phyloP scores from a whole-genome alignment of 202 grass and related monocot genomes.

The Cymbopogon flexuosus region DNA sequence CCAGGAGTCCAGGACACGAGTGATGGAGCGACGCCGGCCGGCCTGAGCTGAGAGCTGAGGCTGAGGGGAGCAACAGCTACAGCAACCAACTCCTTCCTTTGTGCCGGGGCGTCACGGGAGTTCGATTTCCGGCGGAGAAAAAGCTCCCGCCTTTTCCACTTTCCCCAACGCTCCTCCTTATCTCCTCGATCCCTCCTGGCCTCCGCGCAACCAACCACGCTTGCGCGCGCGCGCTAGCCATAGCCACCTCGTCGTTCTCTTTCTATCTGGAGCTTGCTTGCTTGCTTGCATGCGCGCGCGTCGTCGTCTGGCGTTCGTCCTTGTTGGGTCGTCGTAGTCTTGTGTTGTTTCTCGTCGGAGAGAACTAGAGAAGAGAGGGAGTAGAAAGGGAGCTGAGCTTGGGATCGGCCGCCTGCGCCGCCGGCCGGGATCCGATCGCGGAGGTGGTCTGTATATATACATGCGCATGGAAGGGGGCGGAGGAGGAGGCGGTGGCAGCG shows the following conservation, averaged over 20 bases:
- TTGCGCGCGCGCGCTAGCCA: too few relatives aligned
- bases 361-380: too few relatives aligned
- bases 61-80: constrained; percentile 14
- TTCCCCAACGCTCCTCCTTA: constrained; percentile 53
- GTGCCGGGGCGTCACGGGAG: constrained; percentile 42
- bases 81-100: constrained; percentile 18
- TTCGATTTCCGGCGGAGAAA: constrained; percentile 44
- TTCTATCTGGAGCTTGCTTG: neutral
- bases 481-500: constrained; percentile 23
- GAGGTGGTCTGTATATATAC: neutral
- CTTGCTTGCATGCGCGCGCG: neutral
- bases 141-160: constrained; percentile 56
- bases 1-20: too few relatives aligned
- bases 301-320: neutral
- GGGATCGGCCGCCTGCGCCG: neutral
- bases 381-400: too few relatives aligned
- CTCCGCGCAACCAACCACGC: constrained; percentile 27
- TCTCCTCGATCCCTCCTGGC: constrained; percentile 37
- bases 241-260: too few relatives aligned
- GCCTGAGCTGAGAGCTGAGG: neutral
- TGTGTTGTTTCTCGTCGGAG: neutral
- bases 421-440: neutral
- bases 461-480: constrained; percentile 44
- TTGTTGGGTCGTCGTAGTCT: too few relatives aligned
- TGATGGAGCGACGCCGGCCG: neutral